Evolutionary conservation across 2,329 filamentous ascomycete species (phyloP), one percentile per base, ranked within the genome.

Genomic region (Furcasterigmium furcatum): DNA sequence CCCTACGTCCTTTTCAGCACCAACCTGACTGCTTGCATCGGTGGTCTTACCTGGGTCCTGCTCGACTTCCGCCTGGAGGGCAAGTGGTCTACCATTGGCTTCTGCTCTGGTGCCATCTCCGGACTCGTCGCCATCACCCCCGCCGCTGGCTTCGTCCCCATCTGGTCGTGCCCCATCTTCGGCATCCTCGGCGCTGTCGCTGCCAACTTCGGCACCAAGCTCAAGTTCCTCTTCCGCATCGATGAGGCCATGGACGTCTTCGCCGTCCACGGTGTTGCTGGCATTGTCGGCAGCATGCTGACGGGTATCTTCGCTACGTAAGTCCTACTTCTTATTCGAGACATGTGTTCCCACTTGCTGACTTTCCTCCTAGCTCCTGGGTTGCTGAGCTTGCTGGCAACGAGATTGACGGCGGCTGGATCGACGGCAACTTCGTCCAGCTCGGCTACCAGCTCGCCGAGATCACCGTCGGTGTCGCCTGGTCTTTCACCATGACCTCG

Each of bases 81-180:
- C 62, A 96, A 95, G 70, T 96, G 90, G 88, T 92, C 87, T 52
- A 90, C 92, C 69, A 87, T 96, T 57, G 91, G 90, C 38, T 91
- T 91, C 87, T 94, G 90, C 75, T 94, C 89, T 32, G 91, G 91
- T 50, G 85, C 84, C 55, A 91, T 96, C 61, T 86, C 88, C 22
- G 88, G 89, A 43, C 82, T 96, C 19, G 91, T 96, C 29, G 88
- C 89, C 54, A 94, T 94, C 45, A 94, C 90, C 9, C 87, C 89
- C 6, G 87, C 85, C 4, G 87, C 91, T 13, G 88, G 90, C 58
- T 92, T 84, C 69, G 83, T 95, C 1, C 87, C 88, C 5, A 76
- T 77, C 25, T 81, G 80, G 72, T 74, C 72, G 2, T 71, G 79
- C 8, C 70, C 84, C 46, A 70, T 82, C 55, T 81, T 80, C 47